A percentile compares a stretch with the other conserved stretches of the same genome.
phyloP scores from a whole-genome alignment of 1,284 basidiomycete genomes.

The Tremellales sp. region DNA sequence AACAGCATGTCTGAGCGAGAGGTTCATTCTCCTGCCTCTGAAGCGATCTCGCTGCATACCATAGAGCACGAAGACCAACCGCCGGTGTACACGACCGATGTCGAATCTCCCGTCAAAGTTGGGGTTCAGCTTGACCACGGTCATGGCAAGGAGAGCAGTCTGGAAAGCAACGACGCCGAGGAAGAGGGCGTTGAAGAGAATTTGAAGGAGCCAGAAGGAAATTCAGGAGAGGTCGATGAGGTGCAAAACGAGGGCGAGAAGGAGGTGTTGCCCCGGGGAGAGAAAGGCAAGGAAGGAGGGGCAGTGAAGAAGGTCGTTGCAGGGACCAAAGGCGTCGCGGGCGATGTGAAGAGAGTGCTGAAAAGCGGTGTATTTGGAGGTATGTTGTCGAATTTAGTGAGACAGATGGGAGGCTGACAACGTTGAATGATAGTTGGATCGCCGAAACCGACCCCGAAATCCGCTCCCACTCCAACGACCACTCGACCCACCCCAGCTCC shows the following conservation, averaged over 20 bases:
- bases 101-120: too few relatives aligned
- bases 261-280: not conserved
- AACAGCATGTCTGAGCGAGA: too few relatives aligned
- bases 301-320: not conserved
- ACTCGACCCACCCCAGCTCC: constrained; percentile 6
- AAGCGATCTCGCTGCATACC: too few relatives aligned
- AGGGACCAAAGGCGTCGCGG: constrained; percentile 6
- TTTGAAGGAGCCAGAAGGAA: not conserved
- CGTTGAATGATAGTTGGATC: constrained; percentile 13
- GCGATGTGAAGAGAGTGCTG: constrained; percentile 41
- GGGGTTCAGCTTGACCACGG: not conserved
- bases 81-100: too few relatives aligned
- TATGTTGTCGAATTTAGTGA: too few relatives aligned
- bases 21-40: too few relatives aligned
- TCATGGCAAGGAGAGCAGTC: not conserved
- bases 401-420: too few relatives aligned
- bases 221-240: too few relatives aligned
- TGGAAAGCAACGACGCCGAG: not conserved
- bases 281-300: not conserved
- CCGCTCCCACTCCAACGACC: constrained; percentile 8
- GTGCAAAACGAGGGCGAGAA: not conserved
- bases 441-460: constrained; percentile 17
- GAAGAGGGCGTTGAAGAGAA: not conserved
- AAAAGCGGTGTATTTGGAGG: constrained; percentile 44
- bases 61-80: too few relatives aligned